Base-by-base conservation (phyloP, 345 rosid species). In the Carallia brachiata region DNA sequence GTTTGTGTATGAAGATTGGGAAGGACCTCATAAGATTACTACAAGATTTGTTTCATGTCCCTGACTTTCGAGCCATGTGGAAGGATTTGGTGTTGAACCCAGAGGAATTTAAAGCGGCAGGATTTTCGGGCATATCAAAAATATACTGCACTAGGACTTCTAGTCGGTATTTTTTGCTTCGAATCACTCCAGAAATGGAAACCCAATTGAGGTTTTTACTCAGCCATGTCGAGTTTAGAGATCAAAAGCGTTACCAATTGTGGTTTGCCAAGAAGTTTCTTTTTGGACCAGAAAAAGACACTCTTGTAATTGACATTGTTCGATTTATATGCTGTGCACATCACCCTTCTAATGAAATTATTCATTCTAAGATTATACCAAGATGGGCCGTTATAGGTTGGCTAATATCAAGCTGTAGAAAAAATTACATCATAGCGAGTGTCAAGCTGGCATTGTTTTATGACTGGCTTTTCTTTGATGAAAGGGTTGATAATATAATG, bases 371-470 rank as follows among this genome's bases (percentile, higher is more conserved):
- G 55, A 61, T 86, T 63, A 81, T 88, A 81, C 94, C 98, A 6
- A 87, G 97, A 63, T 93, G 98, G 97, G 94, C 95, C 62, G 80
- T 86, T 52, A 62, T 89, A 52, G 98, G 97, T 64, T 94, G 96
- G 97, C 75, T 89, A 12, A 72, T 91, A 27, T 86, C 78, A 50
- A 76, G 69, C 28, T 87, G 86, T 55, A 83, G 76, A 68, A 87
- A 84, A 71, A 89, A 68, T 36, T 79, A 88, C 69, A 73, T 79
- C 37, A 87, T 83, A 79, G 79, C 80, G 56, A 83, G 82, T 75
- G 81, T 67, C 13, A 94, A 80, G 90, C 77, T 94, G 52, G 95
- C 96, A 60, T 59, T 94, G 73, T 84, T 91, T 73, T 88, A 84
- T 59, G 97, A 91, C 63, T 89, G 97, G 97, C 90, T 91, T 62